phyloP scores from a whole-genome alignment of 1,284 basidiomycete genomes.

The Lignosus rhinocerotis region DNA sequence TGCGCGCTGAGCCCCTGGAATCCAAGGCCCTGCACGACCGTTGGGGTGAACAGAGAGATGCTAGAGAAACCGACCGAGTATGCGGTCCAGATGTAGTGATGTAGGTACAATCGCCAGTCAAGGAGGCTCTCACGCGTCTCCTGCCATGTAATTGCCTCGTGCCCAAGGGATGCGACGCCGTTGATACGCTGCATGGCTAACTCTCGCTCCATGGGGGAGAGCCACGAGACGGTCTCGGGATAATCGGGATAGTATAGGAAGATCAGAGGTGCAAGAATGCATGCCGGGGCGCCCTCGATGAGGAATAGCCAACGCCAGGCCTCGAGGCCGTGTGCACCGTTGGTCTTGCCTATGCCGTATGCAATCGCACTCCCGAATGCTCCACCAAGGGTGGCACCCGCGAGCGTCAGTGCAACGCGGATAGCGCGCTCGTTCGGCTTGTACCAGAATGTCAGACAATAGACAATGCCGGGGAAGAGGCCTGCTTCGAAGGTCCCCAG shows the following conservation, averaged over 20 bases:
- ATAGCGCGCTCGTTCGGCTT: slow-evolving; percentile 42
- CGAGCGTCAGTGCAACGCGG: slow-evolving; percentile 38
- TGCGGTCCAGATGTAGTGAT: slow-evolving; percentile 35
- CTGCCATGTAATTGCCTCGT: slow-evolving; percentile 29
- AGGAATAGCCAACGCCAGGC: slow-evolving; percentile 47
- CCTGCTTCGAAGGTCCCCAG: slow-evolving; percentile 68
- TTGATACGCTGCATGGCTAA: slow-evolving; percentile 32
- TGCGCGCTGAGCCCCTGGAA: slow-evolving; percentile 49
- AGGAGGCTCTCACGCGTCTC: slow-evolving; percentile 31
- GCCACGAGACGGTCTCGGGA: slow-evolving; percentile 44
- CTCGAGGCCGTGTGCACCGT: slow-evolving; percentile 32
- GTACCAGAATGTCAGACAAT: slow-evolving; percentile 43
- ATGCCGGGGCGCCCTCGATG: slow-evolving; percentile 47
- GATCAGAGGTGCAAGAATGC: slow-evolving; percentile 39
- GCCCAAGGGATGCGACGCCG: slow-evolving; percentile 32
- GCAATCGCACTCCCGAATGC: slow-evolving; percentile 47
- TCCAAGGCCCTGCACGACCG: slow-evolving; percentile 44
- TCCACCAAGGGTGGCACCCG: slow-evolving; percentile 41
- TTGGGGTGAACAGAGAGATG: slow-evolving; percentile 38
- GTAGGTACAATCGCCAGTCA: slow-evolving; percentile 36
- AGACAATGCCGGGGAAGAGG: slow-evolving; percentile 61
- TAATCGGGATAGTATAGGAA: slow-evolving; percentile 44
- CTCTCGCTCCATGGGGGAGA: slow-evolving; percentile 35
- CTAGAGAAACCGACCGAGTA: slow-evolving; percentile 38
- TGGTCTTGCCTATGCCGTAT: slow-evolving; percentile 38